Evolutionary conservation across 768 basidiomycete genomes (phyloP).

Genomic region (Lactarius quietus): DNA sequence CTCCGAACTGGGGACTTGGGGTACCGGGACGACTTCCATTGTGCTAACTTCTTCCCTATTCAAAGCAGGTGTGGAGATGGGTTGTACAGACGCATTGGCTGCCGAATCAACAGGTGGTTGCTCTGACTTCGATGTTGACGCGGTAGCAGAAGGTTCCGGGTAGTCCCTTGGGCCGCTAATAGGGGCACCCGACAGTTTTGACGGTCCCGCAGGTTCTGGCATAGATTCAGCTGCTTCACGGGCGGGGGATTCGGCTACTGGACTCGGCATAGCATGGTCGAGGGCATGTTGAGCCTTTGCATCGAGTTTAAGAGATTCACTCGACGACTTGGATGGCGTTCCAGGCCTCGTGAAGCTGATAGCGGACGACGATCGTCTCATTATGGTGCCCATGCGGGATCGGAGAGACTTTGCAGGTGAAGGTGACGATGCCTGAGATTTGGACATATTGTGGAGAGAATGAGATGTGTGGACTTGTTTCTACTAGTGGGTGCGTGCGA

Average conservation of each 20-base stretch:
- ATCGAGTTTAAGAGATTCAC: constrained; percentile 34
- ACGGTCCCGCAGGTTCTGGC: constrained; percentile 28
- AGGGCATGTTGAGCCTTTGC: constrained; percentile 33
- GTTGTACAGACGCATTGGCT: neutral
- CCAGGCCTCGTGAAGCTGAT: constrained; percentile 19
- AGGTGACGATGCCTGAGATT: neutral
- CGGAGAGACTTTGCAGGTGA: constrained; percentile 15
- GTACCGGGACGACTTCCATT: neutral
- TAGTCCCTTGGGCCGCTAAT: constrained; percentile 14
- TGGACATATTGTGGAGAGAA: constrained; percentile 20
- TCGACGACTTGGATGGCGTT: constrained; percentile 21
- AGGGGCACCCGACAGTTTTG: constrained; percentile 28
- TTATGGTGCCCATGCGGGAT: constrained; percentile 24
- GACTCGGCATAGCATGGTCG: constrained; percentile 45
- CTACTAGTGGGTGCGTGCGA: neutral
- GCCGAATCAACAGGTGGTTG: neutral
- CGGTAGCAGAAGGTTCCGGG: constrained; percentile 13
- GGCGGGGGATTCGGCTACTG: constrained; percentile 67
- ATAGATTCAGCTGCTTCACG: constrained; percentile 46
- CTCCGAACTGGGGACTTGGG: constrained; percentile 1
- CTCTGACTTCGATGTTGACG: neutral
- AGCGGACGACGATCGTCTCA: constrained; percentile 25
- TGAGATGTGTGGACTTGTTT: neutral
- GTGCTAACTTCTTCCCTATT: neutral
- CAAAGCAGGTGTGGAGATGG: neutral